These are phyloP conservation scores for Ophiostoma ips DNA, from an alignment of 2,329 filamentous ascomycete species.

Conservation along the genomic window DNA sequence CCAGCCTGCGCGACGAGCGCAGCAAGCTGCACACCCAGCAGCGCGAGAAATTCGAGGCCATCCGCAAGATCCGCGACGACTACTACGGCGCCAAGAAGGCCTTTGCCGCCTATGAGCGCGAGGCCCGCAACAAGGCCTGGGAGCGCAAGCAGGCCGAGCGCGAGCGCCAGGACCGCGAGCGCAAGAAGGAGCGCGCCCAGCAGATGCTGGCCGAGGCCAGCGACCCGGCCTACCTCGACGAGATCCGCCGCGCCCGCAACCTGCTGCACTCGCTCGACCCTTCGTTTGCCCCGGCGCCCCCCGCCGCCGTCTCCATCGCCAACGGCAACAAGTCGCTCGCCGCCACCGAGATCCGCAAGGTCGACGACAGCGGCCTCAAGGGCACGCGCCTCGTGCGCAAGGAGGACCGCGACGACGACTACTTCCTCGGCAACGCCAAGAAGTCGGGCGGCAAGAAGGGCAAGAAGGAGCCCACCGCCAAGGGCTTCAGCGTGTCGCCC, in stretches of 20 bases:
- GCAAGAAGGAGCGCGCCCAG: conserved; percentile 62
- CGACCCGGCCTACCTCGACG: conserved; percentile 78
- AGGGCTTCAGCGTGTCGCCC: conserved; percentile 69
- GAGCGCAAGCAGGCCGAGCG: conserved; percentile 75
- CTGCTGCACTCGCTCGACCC: conserved; percentile 89
- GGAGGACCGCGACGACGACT: conserved; percentile 76
- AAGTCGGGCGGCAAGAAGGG: conserved; percentile 70
- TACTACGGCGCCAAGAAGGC: conserved; percentile 75
- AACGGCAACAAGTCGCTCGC: conserved; percentile 56
- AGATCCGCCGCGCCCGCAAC: conserved; percentile 79
- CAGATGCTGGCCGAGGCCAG: conserved; percentile 68
- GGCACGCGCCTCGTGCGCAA: conserved; percentile 74
- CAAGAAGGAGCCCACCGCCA: conserved; percentile 32
- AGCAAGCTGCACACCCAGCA: conserved; percentile 73
- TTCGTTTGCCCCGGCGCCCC: conserved; percentile 30
- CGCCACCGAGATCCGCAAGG: conserved; percentile 66
- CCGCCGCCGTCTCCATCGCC: conserved; percentile 42
- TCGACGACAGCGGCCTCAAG: conserved; percentile 74
- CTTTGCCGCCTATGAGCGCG: conserved; percentile 69
- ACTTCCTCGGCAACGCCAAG: conserved; percentile 65
- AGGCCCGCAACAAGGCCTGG: conserved; percentile 59
- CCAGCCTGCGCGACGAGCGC: conserved; percentile 70
- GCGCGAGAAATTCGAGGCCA: conserved; percentile 68
- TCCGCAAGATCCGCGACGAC: conserved; percentile 79
- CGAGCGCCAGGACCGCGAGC: conserved; percentile 55